phyloP scores from a whole-genome alignment of 78 protist genomes.

The Speleostelium caveatum region DNA sequence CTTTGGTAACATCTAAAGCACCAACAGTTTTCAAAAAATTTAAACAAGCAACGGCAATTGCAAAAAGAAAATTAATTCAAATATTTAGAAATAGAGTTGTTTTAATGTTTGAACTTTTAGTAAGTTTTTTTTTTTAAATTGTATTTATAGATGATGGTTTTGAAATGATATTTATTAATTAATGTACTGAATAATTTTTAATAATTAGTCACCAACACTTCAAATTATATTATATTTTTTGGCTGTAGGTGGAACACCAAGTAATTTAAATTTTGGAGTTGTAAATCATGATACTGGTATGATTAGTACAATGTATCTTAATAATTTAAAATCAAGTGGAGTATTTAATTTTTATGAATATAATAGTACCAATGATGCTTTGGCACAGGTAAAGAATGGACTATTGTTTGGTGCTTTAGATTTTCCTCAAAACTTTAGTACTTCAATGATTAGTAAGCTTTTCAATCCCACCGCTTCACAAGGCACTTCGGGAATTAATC shows the following conservation, averaged over 20 bases:
- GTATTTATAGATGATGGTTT: constrained; percentile 9
- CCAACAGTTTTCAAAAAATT: neutral
- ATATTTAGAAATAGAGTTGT: constrained; percentile 45
- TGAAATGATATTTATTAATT: neutral
- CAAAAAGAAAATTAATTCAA: constrained; percentile 30
- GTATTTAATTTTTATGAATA: constrained; percentile 3
- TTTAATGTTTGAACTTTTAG: constrained; percentile 21
- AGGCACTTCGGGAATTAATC: neutral
- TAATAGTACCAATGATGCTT: constrained; percentile 4
- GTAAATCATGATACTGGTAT: constrained; percentile 44
- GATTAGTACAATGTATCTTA: neutral
- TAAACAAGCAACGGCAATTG: constrained; percentile 17
- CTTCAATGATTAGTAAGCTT: neutral
- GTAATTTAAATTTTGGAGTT: constrained; percentile 39
- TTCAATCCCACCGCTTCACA: neutral
- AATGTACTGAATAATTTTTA: neutral
- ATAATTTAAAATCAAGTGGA: neutral
- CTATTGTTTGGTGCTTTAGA: constrained; percentile 3
- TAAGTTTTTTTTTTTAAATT: neutral
- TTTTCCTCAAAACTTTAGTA: constrained; percentile 26
- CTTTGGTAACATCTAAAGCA: neutral
- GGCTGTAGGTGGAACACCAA: constrained; percentile 57
- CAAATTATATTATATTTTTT: constrained; percentile 62
- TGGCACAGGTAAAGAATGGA: constrained; percentile 24
- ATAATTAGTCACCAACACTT: constrained; percentile 18